phyloP scores from a whole-genome alignment of 106 monocot species.

The Gastrodia elata region DNA sequence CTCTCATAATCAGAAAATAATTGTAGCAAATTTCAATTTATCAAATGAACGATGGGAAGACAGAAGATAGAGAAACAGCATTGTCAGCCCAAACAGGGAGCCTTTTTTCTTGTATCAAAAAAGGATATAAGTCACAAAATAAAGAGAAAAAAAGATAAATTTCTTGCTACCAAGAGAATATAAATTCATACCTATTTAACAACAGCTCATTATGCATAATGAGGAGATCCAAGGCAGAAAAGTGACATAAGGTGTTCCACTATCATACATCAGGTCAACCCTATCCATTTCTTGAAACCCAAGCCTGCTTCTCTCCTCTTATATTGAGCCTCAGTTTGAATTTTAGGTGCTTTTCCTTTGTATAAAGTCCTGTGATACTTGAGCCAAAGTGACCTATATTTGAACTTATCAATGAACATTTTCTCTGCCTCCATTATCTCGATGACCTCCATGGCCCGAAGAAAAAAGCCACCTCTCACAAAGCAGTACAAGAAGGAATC shows the following conservation, averaged over 20 bases:
- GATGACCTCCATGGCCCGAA: constrained; percentile 78
- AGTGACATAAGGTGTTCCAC: not conserved
- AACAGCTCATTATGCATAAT: not conserved
- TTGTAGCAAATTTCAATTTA: too few relatives aligned
- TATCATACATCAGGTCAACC: constrained; percentile 30
- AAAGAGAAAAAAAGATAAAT: too few relatives aligned
- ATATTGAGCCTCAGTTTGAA: constrained; percentile 15
- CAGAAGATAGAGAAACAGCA: too few relatives aligned
- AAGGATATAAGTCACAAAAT: too few relatives aligned
- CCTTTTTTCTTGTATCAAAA: too few relatives aligned
- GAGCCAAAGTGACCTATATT: constrained; percentile 63
- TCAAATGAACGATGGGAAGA: too few relatives aligned
- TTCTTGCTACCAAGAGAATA: too few relatives aligned
- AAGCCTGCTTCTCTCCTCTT: constrained; percentile 44
- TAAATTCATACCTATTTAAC: not conserved
- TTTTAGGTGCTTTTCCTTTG: constrained; percentile 17
- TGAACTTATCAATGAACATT: constrained; percentile 87
- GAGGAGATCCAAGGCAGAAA: not conserved
- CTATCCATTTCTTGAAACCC: constrained; percentile 59
- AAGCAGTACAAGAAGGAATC: constrained; percentile 83
- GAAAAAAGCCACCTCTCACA: constrained; percentile 86
- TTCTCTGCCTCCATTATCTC: constrained; percentile 60
- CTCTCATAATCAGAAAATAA: too few relatives aligned
- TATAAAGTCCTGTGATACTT: constrained; percentile 7
- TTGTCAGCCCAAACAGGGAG: too few relatives aligned